Evolutionary conservation across 192 early-diverging fungal species (phyloP), one percentile per base, ranked within the genome.

Genomic region (Entophlyctis luteolus): DNA sequence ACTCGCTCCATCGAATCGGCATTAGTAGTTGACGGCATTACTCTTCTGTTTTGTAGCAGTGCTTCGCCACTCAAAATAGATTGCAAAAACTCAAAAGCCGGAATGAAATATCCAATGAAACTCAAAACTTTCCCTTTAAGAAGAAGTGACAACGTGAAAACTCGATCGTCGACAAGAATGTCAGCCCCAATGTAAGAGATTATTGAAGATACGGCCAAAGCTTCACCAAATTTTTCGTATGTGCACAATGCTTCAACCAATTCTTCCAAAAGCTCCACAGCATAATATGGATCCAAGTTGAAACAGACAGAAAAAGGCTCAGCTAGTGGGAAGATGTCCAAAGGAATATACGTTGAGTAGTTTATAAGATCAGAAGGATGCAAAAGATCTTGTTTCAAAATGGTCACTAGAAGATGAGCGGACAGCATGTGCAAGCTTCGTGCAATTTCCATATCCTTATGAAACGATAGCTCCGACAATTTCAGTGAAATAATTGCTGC

Each of bases 291-390:
- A 25, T 55, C 63, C 52, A 66, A 18, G 5, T 35, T 35, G 34
- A 66, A 66, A 33, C 36, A 8, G 29, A 54, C 63, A 23, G 34
- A 54, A 55, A 66, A 66, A 4, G 42, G 22, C 25, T 50, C 48
- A 12, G 50, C 2, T 18, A 8, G 20, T 14, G 48, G 63, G 3
- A 36, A n/a, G 14, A 66, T 53, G 27, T 54, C 16, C 4, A 47
- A 27, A 0, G 63, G 50, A 6, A 16, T 34, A 48, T 66, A 66
- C 8, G 35, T 37, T n/a, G 50, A 48, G 35, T 66, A 66, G 3
- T 16, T 10, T 10, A 66, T 12, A 20, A 37, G 49, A 22, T 66
- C 50, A 31, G 23, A 16, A 2, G 63, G 63, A 38, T 54, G 50
- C 23, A 37, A 52, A 8, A 55, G 10, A 38, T 52, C 39, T 1